Percentiles rank a stretch among this genome's conserved stretches.
phyloP scores from a whole-genome alignment of 176 grass and related monocot species.

The Triticum turgidum region DNA sequence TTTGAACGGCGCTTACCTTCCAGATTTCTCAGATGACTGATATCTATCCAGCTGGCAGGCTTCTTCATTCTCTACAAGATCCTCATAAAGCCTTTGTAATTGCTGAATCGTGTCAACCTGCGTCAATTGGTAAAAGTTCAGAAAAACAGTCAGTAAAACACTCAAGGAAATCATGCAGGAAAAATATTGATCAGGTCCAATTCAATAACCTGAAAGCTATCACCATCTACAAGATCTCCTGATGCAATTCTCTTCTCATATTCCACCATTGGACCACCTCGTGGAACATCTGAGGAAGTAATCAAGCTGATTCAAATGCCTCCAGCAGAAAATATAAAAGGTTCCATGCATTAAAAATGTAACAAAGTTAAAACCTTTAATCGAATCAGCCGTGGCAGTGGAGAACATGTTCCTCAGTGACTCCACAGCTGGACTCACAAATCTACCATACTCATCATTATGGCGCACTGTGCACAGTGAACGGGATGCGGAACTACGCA shows the following conservation, averaged over 20 bases:
- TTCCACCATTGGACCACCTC: slow-evolving; percentile 67
- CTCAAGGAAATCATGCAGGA: not conserved
- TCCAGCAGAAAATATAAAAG: slow-evolving; percentile 9
- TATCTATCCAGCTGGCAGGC: slow-evolving; percentile 78
- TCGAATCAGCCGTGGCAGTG: slow-evolving; percentile 27
- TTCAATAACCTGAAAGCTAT: slow-evolving; percentile 68
- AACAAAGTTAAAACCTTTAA: slow-evolving; percentile 48
- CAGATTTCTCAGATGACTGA: slow-evolving; percentile 70
- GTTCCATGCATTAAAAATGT: not conserved
- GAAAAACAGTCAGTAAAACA: not conserved
- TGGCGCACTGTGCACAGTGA: slow-evolving; percentile 20
- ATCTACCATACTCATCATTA: slow-evolving; percentile 34
- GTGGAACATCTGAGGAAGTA: slow-evolving; percentile 28
- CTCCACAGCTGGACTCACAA: slow-evolving; percentile 33
- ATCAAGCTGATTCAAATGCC: not conserved
- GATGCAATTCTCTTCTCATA: slow-evolving; percentile 79
- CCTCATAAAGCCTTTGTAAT: slow-evolving; percentile 78
- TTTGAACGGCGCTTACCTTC: slow-evolving; percentile 39
- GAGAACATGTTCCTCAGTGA: slow-evolving; percentile 49
- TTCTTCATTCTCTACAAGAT: slow-evolving; percentile 67
- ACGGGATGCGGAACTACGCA: slow-evolving; percentile 19
- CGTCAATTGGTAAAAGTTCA: slow-evolving; percentile 3
- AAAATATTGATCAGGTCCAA: not conserved
- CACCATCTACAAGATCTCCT: slow-evolving; percentile 78
- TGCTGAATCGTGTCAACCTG: slow-evolving; percentile 80